These are phyloP conservation scores for Talaromyces proteolyticus DNA, from an alignment of 495 filamentous ascomycete species.

Conservation along the genomic window DNA sequence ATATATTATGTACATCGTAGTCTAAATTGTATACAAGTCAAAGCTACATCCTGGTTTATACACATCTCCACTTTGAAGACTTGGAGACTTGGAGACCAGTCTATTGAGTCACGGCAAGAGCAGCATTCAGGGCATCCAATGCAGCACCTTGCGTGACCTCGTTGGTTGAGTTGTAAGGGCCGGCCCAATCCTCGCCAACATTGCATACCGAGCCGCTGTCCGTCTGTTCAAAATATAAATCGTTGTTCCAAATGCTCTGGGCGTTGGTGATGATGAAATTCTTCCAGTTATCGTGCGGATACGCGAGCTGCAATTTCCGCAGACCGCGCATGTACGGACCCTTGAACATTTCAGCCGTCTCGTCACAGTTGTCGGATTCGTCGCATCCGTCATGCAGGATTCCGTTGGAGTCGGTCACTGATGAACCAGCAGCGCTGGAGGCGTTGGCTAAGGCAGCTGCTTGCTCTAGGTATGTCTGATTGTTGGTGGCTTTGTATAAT, in stretches of 20 bases:
- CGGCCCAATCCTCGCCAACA: slow-evolving; percentile 4
- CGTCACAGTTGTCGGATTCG: background rate
- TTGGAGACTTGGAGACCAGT: too few relatives aligned
- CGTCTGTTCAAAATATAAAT: background rate
- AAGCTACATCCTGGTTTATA: too few relatives aligned
- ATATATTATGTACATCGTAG: too few relatives aligned
- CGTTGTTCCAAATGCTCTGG: slow-evolving; percentile 5
- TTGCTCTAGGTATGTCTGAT: background rate
- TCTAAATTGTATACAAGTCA: too few relatives aligned
- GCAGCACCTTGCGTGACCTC: slow-evolving; percentile 3
- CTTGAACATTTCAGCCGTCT: slow-evolving; percentile 3
- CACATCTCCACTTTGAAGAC: too few relatives aligned
- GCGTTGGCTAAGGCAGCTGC: slow-evolving; percentile 4
- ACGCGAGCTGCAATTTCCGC: slow-evolving; percentile 2
- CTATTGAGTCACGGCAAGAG: slow-evolving; percentile 2
- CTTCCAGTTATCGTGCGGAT: slow-evolving; percentile 1
- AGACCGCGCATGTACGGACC: slow-evolving; percentile 3
- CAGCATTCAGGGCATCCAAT: slow-evolving; percentile 3
- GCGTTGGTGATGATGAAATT: slow-evolving; percentile 1
- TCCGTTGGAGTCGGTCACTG: background rate
- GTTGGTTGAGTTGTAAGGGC: slow-evolving; percentile 2
- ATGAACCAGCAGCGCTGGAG: background rate
- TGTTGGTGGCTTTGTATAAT: slow-evolving; percentile 20
- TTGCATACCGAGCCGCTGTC: background rate
- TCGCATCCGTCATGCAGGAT: slow-evolving; percentile 3